Conservation (phyloP, 768 basidiomycete species). For the Tricholoma furcatifolium region DNA sequence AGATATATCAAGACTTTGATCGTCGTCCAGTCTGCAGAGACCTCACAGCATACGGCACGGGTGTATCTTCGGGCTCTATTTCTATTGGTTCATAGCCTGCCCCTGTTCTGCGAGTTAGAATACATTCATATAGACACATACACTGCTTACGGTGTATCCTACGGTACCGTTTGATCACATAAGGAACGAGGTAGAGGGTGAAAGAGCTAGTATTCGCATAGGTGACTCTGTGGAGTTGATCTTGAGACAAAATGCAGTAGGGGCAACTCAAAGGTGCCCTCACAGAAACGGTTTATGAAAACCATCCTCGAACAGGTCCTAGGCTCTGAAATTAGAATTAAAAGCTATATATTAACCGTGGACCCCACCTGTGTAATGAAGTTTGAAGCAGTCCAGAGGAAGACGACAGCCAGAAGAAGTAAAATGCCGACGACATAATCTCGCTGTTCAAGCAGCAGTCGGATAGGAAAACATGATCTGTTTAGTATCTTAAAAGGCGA, state of each 20-base stretch:
- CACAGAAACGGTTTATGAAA: slow-evolving; percentile 90
- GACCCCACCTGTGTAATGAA: slow-evolving; percentile 76
- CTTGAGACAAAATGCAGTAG: background rate
- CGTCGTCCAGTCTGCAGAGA: background rate
- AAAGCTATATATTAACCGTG: background rate
- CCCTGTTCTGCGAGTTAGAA: slow-evolving; percentile 7
- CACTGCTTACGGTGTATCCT: slow-evolving; percentile 3
- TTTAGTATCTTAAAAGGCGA: slow-evolving; percentile 1
- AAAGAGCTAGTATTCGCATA: slow-evolving; percentile 94
- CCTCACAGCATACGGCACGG: background rate
- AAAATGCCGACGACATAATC: slow-evolving; percentile 59
- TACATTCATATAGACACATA: background rate
- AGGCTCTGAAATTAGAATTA: background rate
- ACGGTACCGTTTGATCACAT: slow-evolving; percentile 14
- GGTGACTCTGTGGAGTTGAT: slow-evolving; percentile 58
- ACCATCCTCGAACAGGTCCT: slow-evolving; percentile 57
- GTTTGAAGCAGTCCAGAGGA: slow-evolving; percentile 87
- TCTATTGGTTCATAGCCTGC: slow-evolving; percentile 26
- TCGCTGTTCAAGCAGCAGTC: slow-evolving; percentile 21
- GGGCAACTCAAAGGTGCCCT: slow-evolving; percentile 13
- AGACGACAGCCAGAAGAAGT: slow-evolving; percentile 71
- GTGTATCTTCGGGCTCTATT: slow-evolving; percentile 15
- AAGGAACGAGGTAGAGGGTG: slow-evolving; percentile 73
- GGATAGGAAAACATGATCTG: slow-evolving; percentile 1
- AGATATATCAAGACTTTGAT: background rate